Base-by-base conservation (phyloP, 257 asterid genomes). In the Oldenlandia corymbosa region DNA sequence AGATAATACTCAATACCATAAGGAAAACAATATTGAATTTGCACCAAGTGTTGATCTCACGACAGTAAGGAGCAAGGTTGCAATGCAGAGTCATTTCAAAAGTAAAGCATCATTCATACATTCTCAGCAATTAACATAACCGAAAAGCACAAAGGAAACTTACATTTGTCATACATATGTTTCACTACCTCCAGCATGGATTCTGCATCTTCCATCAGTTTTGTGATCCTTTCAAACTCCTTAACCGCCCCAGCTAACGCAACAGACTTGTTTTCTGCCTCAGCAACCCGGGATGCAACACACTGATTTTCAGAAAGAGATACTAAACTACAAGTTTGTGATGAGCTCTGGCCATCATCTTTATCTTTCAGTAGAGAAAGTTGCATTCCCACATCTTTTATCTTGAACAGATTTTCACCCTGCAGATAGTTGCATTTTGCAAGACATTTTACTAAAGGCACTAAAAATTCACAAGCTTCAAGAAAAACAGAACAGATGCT, bases 181-280 rank as follows among this genome's bases (percentile, higher is more conserved):
- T 72, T 60, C 39, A 73, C 49, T n/a, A 57, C 47, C 67, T 24
- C 60, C 45, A 83, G 61, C 69, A 64, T 11, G 27, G 76, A 61
- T 27, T 77, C 80, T 47, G 87, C 67, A 12, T 83, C 83, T n/a
- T 79, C 87, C 37, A 79, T 82, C 80, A 80, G 64, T 30, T 48
- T 68, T n/a, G 73, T 50, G 70, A 77, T 47, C 69, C 80, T 69
- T 53, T 76, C 93, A 39, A 73, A 74, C 67, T 83, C 87, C 42
- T 46, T 43, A 62, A 73, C 78, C 6, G 85, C 85, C 55, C 75
- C 84, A 66, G 85, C 84, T 61, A 79, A 85, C 39, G 72, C 41
- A 39, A 67, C 55, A 0, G 73, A 67, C 66, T 66, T 78, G 48
- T 78, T 52, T 75, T 85, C 87, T 46, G 93, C 87, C 71, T 78